Conservation (phyloP, 768 basidiomycete genomes). For the Hirschioporus abietinus region DNA sequence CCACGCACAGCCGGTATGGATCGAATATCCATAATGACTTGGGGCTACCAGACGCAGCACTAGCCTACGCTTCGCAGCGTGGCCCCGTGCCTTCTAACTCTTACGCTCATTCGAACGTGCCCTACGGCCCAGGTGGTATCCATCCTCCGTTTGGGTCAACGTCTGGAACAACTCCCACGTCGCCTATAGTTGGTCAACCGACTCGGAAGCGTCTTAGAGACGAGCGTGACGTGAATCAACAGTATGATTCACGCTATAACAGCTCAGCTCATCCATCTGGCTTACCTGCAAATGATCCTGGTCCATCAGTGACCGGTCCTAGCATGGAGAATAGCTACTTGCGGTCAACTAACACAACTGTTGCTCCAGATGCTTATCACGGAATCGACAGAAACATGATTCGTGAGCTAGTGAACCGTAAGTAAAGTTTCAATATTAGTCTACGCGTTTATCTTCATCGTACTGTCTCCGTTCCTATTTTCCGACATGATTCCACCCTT, state of each 20-base stretch:
- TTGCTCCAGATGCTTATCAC: not conserved
- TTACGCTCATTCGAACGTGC: constrained; percentile 12
- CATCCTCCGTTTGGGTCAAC: constrained; percentile 9
- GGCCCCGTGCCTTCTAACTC: constrained; percentile 3
- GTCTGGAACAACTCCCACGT: not conserved
- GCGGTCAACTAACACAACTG: not conserved
- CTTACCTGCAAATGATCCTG: not conserved
- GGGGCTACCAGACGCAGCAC: not conserved
- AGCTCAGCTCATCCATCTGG: constrained; percentile 22
- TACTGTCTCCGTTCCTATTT: not conserved
- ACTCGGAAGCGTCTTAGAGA: constrained; percentile 47
- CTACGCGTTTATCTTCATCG: not conserved
- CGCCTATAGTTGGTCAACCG: constrained; percentile 17
- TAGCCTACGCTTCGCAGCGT: constrained; percentile 5
- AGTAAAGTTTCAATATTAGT: not conserved
- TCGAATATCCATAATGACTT: not conserved
- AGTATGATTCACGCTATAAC: constrained; percentile 28
- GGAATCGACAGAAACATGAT: not conserved
- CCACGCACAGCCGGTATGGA: not conserved
- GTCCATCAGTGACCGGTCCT: not conserved
- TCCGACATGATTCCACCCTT: not conserved
- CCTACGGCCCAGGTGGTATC: constrained; percentile 21
- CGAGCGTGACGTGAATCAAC: constrained; percentile 32
- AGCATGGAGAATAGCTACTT: not conserved
- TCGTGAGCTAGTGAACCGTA: not conserved